phyloP scores from a whole-genome alignment of 1,284 basidiomycete genomes.

The Nidula niveotomentosa region DNA sequence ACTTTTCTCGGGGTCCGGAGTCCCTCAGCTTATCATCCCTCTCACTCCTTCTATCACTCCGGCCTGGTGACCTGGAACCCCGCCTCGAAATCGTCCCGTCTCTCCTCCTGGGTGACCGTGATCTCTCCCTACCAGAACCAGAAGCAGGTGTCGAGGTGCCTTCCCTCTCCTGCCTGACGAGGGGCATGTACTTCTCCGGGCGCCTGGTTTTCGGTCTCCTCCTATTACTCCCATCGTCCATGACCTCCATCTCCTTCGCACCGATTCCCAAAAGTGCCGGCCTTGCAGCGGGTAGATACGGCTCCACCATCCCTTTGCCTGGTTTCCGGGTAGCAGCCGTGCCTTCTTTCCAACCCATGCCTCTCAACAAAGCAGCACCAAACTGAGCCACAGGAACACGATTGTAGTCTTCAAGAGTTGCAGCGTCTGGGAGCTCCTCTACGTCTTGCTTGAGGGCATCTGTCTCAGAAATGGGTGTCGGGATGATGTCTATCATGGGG shows the following conservation, averaged over 20 bases:
- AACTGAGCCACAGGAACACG: slow-evolving; percentile 93
- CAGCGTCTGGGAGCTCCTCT: slow-evolving; percentile 70
- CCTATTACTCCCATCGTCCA: slow-evolving; percentile 62
- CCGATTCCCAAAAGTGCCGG: slow-evolving; percentile 89
- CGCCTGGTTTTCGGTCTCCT: slow-evolving; percentile 39
- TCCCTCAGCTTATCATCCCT: too few species aligned
- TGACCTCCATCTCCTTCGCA: slow-evolving; percentile 78
- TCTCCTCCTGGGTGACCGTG: slow-evolving; percentile 35
- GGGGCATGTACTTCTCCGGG: slow-evolving; percentile 75
- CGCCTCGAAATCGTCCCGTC: slow-evolving; percentile 27
- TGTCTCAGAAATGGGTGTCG: slow-evolving; percentile 62
- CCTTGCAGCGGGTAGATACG: slow-evolving; percentile 79
- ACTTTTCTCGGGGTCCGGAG: slow-evolving; percentile 20
- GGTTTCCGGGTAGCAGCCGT: slow-evolving; percentile 62
- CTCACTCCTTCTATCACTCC: too few species aligned
- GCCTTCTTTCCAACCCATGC: slow-evolving; percentile 96
- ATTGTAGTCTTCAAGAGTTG: slow-evolving; percentile 85
- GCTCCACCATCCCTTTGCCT: slow-evolving; percentile 60
- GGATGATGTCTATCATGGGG: slow-evolving; percentile 49
- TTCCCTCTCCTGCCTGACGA: slow-evolving; percentile 60
- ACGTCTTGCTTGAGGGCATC: slow-evolving; percentile 85
- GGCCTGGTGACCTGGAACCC: slow-evolving; percentile 23
- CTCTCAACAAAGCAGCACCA: slow-evolving; percentile 89
- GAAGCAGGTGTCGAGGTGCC: slow-evolving; percentile 23
- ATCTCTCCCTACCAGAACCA: slow-evolving; percentile 26